Conservation (phyloP, 2,329 filamentous ascomycete genomes). For the Penicillium sp. region DNA sequence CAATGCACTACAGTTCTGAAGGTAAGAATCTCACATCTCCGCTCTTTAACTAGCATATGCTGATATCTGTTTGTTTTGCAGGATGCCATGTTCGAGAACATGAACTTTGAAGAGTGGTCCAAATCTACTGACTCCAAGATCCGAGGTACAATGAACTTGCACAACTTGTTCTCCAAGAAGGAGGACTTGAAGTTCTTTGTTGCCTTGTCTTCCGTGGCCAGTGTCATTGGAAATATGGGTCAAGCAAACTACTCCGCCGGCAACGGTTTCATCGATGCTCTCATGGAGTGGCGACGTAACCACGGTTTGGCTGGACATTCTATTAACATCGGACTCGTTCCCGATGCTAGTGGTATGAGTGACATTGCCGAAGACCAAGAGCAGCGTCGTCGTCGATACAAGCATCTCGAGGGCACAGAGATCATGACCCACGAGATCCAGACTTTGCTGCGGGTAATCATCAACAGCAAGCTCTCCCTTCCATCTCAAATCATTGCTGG, state of each 20-base stretch:
- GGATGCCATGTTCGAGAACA: constrained; percentile 26
- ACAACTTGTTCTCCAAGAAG: constrained; percentile 7
- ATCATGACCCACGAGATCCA: constrained; percentile 20
- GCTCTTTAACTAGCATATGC: background rate
- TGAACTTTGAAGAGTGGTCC: constrained; percentile 17
- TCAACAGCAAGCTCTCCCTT: constrained; percentile 15
- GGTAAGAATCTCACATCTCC: constrained; percentile 1
- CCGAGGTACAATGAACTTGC: constrained; percentile 17
- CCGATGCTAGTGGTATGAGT: constrained; percentile 23
- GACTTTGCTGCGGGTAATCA: constrained; percentile 18
- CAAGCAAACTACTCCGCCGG: constrained; percentile 62
- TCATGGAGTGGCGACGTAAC: constrained; percentile 20
- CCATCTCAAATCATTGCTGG: constrained; percentile 22
- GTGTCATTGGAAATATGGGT: constrained; percentile 59
- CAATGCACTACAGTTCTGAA: constrained; percentile 23
- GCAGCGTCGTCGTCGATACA: constrained; percentile 20
- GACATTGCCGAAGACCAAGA: constrained; percentile 21
- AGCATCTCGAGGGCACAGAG: constrained; percentile 23
- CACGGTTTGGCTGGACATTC: constrained; percentile 15
- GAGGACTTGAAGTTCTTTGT: constrained; percentile 47
- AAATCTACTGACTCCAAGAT: constrained; percentile 16
- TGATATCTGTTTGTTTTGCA: constrained; percentile 2
- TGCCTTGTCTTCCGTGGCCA: constrained; percentile 58
- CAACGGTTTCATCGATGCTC: constrained; percentile 36
- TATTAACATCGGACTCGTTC: constrained; percentile 25